These are phyloP conservation scores for Flaveria linearis DNA, from an alignment of 129 eudicot species.

Conservation along the genomic window DNA sequence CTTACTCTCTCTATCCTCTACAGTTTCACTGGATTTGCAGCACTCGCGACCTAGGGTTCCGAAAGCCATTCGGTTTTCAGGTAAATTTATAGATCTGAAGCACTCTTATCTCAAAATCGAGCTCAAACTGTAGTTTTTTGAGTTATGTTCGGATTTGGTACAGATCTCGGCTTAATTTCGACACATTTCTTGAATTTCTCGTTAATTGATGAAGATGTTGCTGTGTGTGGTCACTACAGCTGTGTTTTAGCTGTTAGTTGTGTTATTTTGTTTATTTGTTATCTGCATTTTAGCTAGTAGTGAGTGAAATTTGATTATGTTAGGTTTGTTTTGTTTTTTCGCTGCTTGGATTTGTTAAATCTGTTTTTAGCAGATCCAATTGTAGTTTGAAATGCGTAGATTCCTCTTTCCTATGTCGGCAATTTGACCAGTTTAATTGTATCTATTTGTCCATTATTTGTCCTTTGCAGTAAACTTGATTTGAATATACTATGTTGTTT, in stretches of 20 bases:
- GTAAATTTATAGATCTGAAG: constrained; percentile 63
- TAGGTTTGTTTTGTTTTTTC: not conserved
- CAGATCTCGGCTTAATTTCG: constrained; percentile 31
- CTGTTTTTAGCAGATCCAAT: constrained; percentile 23
- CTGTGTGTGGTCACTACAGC: not conserved
- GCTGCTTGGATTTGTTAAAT: constrained; percentile 10
- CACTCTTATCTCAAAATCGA: constrained; percentile 27
- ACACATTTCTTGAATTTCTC: constrained; percentile 8
- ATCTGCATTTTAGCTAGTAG: not conserved
- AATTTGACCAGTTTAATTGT: not conserved
- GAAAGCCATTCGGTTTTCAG: constrained; percentile 31
- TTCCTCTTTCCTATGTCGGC: constrained; percentile 14
- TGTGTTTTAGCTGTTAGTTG: not conserved
- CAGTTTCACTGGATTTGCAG: constrained; percentile 29
- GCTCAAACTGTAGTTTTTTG: not conserved
- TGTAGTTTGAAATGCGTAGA: constrained; percentile 17
- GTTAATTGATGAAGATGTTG: not conserved
- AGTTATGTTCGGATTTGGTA: not conserved
- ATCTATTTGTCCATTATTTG: not conserved
- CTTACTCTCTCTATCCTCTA: constrained; percentile 5
- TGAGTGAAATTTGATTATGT: not conserved
- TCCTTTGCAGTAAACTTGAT: not conserved
- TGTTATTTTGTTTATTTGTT: not conserved
- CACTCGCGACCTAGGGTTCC: constrained; percentile 37
- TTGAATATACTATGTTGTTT: not conserved